Evolutionary conservation across 192 early-diverging fungal genomes (phyloP).

Genomic region (Pilobolus umbonatus): DNA sequence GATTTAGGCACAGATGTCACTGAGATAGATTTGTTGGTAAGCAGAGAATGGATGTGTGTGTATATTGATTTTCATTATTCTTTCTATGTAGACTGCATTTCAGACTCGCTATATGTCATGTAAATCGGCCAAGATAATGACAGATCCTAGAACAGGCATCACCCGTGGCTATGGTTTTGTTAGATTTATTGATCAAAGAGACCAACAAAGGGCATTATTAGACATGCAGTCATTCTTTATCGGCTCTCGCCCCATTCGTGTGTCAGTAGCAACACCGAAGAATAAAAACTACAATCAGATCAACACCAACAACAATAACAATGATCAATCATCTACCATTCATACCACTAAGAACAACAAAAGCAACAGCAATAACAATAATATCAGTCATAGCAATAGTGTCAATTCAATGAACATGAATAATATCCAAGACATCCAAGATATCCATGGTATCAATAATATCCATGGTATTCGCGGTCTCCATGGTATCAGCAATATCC

Average conservation of each 20-base stretch:
- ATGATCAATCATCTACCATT: no score
- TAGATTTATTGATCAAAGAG: conserved; percentile 80
- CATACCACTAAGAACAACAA: background rate
- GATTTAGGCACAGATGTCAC: conserved; percentile 89
- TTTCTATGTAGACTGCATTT: conserved; percentile 63
- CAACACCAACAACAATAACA: background rate
- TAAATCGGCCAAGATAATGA: conserved; percentile 91
- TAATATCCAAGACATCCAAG: no score
- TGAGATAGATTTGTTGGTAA: conserved; percentile 75
- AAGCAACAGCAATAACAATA: background rate
- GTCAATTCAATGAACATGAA: conserved; percentile 33
- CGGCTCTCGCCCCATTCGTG: conserved; percentile 86
- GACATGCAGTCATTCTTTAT: conserved; percentile 86
- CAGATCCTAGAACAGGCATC: conserved; percentile 75
- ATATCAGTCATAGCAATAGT: conserved; percentile 12
- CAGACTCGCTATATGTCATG: conserved; percentile 77
- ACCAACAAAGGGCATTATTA: conserved; percentile 81
- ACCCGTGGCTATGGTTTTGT: conserved; percentile 95
- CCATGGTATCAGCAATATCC: no score
- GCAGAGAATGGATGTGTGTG: conserved; percentile 20
- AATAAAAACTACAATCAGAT: background rate
- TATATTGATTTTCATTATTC: conserved; percentile 1
- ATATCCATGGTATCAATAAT: no score
- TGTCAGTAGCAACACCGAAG: conserved; percentile 87
- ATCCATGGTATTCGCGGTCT: no score